Evolutionary conservation across 345 rosid genomes (phyloP).

Genomic region (Citrus unshiu): DNA sequence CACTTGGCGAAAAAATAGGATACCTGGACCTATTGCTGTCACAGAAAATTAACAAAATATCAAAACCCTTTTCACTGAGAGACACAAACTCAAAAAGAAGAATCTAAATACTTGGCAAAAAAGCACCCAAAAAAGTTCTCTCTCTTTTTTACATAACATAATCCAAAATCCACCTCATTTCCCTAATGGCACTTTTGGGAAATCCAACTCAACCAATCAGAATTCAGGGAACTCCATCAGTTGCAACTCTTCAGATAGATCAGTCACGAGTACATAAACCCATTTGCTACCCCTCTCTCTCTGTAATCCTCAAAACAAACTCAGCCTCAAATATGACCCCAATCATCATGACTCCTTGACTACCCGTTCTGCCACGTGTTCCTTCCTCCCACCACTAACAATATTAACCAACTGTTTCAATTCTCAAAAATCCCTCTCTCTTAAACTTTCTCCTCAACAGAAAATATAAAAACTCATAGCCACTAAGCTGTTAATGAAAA

Average conservation of each 20-base stretch:
- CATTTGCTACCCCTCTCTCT: constrained; percentile 1
- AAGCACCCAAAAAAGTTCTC: not conserved
- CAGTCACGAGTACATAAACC: not conserved
- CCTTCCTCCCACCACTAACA: constrained; percentile 58
- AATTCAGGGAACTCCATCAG: constrained; percentile 41
- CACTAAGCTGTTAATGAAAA: not conserved
- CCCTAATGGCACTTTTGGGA: constrained; percentile 14
- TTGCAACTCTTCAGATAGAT: constrained; percentile 32
- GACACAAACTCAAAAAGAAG: constrained; percentile 6
- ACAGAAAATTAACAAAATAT: constrained; percentile 15
- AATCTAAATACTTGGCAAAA: not conserved
- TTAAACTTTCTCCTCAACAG: not conserved
- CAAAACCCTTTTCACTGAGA: constrained; percentile 10
- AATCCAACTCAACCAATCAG: constrained; percentile 61
- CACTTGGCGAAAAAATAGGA: constrained; percentile 2
- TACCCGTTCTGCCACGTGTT: constrained; percentile 66
- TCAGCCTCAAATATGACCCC: constrained; percentile 49
- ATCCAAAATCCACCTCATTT: constrained; percentile 18
- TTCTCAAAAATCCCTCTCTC: constrained; percentile 8
- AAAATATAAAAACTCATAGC: constrained; percentile 18
- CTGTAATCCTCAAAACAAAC: constrained; percentile 22
- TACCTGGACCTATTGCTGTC: constrained; percentile 14
- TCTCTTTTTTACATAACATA: constrained; percentile 11
- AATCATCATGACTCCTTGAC: constrained; percentile 15
- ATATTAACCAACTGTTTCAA: constrained; percentile 30